Evolutionary conservation across 2,329 filamentous ascomycete genomes (phyloP).

Genomic region (Venturia asperata): DNA sequence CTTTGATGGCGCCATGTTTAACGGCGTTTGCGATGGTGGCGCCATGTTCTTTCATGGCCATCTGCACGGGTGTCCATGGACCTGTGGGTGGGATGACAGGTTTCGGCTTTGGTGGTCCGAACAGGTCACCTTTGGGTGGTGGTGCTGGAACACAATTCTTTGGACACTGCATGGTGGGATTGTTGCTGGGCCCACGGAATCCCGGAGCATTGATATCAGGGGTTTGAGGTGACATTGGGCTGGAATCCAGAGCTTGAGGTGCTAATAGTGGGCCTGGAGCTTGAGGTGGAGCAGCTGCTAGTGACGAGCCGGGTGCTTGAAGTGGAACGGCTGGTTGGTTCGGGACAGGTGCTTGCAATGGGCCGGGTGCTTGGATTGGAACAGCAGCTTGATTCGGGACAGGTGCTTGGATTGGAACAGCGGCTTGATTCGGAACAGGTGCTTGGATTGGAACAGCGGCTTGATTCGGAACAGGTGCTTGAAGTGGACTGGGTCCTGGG

Average conservation of each 20-base stretch:
- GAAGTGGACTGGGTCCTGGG: too few species aligned
- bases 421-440: background rate
- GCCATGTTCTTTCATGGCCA: background rate
- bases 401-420: background rate
- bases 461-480: too few species aligned
- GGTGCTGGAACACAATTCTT: background rate
- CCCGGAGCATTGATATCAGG: background rate
- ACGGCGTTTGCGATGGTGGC: background rate
- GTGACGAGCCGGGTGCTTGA: background rate
- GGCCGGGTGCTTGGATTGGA: background rate
- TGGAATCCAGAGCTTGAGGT: background rate
- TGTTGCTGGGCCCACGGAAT: too few species aligned
- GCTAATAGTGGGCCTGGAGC: background rate
- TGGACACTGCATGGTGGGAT: background rate
- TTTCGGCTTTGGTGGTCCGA: slow-evolving; percentile 4
- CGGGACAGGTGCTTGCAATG: background rate
- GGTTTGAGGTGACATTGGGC: background rate
- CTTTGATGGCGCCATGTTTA: background rate
- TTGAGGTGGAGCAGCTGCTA: background rate
- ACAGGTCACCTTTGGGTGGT: background rate
- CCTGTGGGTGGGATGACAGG: background rate
- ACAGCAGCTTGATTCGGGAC: background rate
- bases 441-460: too few species aligned
- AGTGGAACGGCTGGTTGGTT: background rate
- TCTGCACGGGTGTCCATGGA: background rate